Base-by-base conservation (phyloP, 768 basidiomycete species). In the Artomyces pyxidatus region DNA sequence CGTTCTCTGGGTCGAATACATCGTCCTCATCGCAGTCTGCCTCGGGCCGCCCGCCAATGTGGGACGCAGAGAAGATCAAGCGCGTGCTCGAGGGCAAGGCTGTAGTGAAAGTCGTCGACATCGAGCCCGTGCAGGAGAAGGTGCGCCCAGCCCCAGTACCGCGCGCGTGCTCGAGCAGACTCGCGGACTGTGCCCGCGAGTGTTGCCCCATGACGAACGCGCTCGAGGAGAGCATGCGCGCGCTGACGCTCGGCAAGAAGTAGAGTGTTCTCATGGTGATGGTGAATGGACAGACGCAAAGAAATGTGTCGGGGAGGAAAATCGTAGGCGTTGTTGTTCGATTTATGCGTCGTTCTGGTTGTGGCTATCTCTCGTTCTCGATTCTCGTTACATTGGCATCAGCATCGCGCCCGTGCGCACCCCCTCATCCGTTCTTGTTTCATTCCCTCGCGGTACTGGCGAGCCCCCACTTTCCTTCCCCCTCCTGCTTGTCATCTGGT, bases 1-100 rank as follows among this genome's bases (percentile, higher is more conserved):
- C 91, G 14, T 93, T 93, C 66, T 74, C 82, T n/a, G 83, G 81
- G 3, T 59, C 61, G 12, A 58, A 66, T 2, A 12, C 44, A 37
- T 26, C 32, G 22, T 42, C n/a, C 8, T 37, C 63, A 0, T 52
- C 60, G 0, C 50, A 64, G 16, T 62, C 67, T 27, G 43, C 57
- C 12, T 39, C 42, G 28, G 44, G 29, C 42, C 42, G 32, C 38
- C 39, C 27, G 40, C 48, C 47, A 16, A 29, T 57, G 50, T 59
- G 48, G 77, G 87, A 91, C 61, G 74, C 80, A 51, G 87, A 90
- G 48, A 92, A 91, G 66, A 85, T 92, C 1, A 70, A 83, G 58
- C 79, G 74, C 58, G 85, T 93, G 41, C 69, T 92, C 58, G 88
- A 90, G 53, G 90, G 90, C 42, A 84, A 78, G 57, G 89, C 89